A percentile compares a stretch with the other conserved stretches of the same genome.
Conservation (phyloP, 2,329 filamentous ascomycete genomes). For the Trichophyton benhamiae region DNA sequence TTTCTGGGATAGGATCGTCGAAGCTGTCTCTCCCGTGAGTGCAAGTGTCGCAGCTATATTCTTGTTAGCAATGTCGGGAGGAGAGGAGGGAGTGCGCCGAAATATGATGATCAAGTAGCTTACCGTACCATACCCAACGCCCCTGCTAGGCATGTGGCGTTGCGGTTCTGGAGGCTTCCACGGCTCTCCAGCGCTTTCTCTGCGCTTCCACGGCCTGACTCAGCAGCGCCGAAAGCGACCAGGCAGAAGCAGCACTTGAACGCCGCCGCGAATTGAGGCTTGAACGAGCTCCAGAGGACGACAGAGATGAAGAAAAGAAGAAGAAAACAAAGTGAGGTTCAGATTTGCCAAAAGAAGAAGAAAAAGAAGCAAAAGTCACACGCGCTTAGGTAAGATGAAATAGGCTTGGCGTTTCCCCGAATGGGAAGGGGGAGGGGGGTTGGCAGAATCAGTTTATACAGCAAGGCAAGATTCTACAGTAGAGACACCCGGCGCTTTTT, state of each 20-base stretch:
- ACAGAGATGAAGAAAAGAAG: background rate
- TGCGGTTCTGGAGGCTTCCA: constrained; percentile 13
- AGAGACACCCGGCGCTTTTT: too few relatives aligned
- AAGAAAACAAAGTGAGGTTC: background rate
- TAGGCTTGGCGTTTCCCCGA: background rate
- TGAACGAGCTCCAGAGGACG: background rate
- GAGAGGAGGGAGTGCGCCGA: background rate
- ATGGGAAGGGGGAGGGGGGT: background rate
- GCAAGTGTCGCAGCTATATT: background rate
- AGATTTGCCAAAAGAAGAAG: background rate
- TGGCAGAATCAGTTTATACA: background rate
- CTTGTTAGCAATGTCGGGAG: background rate
- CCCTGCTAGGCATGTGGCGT: constrained; percentile 2
- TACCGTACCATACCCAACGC: background rate
- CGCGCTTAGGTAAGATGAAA: background rate
- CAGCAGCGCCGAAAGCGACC: background rate
- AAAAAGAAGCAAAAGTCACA: background rate
- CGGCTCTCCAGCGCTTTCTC: constrained; percentile 8
- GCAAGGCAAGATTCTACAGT: too few relatives aligned
- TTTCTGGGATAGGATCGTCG: background rate
- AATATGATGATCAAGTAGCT: background rate
- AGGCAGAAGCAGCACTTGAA: background rate
- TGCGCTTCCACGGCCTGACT: constrained; percentile 6
- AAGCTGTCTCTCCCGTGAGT: background rate
- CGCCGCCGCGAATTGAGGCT: background rate